Evolutionary conservation across 2,329 filamentous ascomycete genomes (phyloP).

Genomic region (Sporothrix variecibatus): DNA sequence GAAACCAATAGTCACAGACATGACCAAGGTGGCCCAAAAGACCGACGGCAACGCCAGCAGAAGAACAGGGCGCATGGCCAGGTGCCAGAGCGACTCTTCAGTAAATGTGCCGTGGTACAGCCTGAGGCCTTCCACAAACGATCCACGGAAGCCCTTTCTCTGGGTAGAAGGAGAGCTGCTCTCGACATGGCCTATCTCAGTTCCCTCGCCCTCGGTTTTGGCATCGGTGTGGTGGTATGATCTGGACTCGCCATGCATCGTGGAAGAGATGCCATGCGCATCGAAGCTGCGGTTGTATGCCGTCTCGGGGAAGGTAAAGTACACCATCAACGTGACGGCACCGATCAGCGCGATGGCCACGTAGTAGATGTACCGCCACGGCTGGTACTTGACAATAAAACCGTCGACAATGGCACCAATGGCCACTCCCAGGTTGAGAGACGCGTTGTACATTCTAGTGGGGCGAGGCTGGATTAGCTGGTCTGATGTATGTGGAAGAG

Average conservation of each 20-base stretch:
- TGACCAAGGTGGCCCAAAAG: conserved; percentile 56
- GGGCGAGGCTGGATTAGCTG: neutral
- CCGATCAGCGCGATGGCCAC: conserved; percentile 54
- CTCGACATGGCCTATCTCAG: conserved; percentile 29
- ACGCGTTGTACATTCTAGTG: conserved; percentile 26
- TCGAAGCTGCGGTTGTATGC: conserved; percentile 44
- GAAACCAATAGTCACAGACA: conserved; percentile 56
- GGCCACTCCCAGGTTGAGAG: conserved; percentile 42
- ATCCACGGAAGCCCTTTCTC: neutral
- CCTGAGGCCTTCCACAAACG: conserved; percentile 34
- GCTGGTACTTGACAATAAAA: conserved; percentile 51
- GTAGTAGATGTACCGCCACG: conserved; percentile 56
- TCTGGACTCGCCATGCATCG: conserved; percentile 22
- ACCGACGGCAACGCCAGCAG: conserved; percentile 55
- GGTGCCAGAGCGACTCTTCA: conserved; percentile 48
- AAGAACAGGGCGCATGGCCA: conserved; percentile 53
- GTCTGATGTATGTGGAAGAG: neutral
- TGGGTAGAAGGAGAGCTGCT: neutral
- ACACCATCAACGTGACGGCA: conserved; percentile 47
- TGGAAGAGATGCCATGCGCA: conserved; percentile 30
- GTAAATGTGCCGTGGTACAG: conserved; percentile 48
- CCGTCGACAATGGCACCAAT: conserved; percentile 48
- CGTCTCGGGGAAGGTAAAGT: conserved; percentile 59
- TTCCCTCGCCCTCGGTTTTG: conserved; percentile 18
- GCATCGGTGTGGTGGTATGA: conserved; percentile 12